Evolutionary conservation across 192 early-diverging fungal species (phyloP).

Genomic region (Anaeromyces robustus): DNA sequence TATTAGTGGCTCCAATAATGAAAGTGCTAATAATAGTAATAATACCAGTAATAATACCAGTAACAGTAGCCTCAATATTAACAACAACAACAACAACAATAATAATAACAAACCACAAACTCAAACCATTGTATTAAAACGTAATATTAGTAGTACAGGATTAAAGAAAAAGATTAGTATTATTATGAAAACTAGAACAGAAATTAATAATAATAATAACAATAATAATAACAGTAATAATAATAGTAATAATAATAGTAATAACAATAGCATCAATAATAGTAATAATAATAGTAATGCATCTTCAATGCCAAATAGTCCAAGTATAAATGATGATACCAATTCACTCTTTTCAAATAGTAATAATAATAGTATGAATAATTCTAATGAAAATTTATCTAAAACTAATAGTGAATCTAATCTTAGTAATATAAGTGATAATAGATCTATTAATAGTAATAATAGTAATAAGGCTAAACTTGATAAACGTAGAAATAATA

Average conservation of each 20-base stretch:
- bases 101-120: background rate
- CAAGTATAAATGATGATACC: background rate
- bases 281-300: background rate
- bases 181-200: background rate
- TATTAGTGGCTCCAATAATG: no score
- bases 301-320: background rate
- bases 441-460: background rate
- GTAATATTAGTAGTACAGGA: background rate
- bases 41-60: no score
- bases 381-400: background rate
- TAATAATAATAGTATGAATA: background rate
- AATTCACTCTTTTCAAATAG: background rate
- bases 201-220: background rate
- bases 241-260: background rate
- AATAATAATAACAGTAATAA: background rate
- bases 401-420: background rate
- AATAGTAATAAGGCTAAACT: background rate
- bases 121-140: background rate
- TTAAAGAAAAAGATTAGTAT: background rate
- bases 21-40: no score
- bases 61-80: background rate
- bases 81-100: background rate
- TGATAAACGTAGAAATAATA: background rate
- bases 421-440: background rate
- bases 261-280: background rate